Evolutionary conservation across 768 basidiomycete genomes (phyloP).

Genomic region (Rhodocollybia butyracea): DNA sequence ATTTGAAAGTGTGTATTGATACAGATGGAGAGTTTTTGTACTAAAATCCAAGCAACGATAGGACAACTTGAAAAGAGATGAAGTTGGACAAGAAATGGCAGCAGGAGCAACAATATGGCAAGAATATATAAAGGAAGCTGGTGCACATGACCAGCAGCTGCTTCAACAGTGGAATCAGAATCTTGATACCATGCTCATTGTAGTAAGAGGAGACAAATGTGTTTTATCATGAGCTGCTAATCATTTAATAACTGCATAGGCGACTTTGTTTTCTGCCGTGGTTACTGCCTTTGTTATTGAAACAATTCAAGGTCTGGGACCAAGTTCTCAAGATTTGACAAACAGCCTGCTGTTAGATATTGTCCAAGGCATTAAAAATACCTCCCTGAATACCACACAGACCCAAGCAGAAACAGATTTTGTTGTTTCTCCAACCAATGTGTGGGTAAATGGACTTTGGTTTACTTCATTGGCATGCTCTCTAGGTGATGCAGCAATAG

Average conservation of each 20-base stretch:
- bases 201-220: slow-evolving; percentile 6
- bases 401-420: slow-evolving; percentile 6
- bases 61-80: slow-evolving; percentile 7
- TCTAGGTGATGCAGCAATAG: slow-evolving; percentile 11
- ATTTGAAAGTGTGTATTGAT: too few relatives aligned
- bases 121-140: slow-evolving; percentile 9
- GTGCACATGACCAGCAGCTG: slow-evolving; percentile 8
- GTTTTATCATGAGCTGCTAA: not conserved
- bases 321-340: slow-evolving; percentile 10
- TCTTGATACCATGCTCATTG: slow-evolving; percentile 12
- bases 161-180: slow-evolving; percentile 13
- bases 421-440: slow-evolving; percentile 6
- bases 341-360: slow-evolving; percentile 7
- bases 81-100: slow-evolving; percentile 11
- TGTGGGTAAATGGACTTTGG: slow-evolving; percentile 13
- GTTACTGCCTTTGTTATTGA: slow-evolving; percentile 12
- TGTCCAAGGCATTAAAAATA: slow-evolving; percentile 5
- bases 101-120: slow-evolving; percentile 11
- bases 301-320: slow-evolving; percentile 3
- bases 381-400: not conserved
- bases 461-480: slow-evolving; percentile 10
- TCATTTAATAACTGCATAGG: slow-evolving; percentile 4
- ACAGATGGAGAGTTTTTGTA: too few relatives aligned
- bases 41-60: too few relatives aligned
- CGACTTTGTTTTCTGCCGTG: slow-evolving; percentile 12